Base-by-base conservation (phyloP, 306 rosid genomes). In the Urtica urens region DNA sequence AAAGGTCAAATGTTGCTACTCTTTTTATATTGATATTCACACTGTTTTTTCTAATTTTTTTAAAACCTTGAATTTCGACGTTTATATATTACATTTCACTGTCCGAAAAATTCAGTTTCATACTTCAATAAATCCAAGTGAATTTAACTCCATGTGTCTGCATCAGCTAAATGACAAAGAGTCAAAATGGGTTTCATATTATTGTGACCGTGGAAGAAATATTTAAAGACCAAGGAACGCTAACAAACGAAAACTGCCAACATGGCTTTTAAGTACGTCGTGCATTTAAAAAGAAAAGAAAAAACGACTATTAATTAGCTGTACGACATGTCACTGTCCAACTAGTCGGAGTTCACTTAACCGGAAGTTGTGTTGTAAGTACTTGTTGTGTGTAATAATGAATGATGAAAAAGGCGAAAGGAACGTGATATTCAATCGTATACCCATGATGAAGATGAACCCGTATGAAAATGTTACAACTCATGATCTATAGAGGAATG, bases 131-230 rank as follows among this genome's bases (percentile, higher is more conserved):
- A 4, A 35, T 7, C 45, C 23, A 23, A 23, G 10, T 11, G 26
- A 10, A 20, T 45, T 46, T 27, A 37, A 19, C n/a, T 38, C 43
- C 33, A 39, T 49, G 54, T 28, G 63, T 48, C 63, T n/a, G 50
- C 51, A 63, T 63, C 51, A 47, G n/a, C 13, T 34, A 21, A 47
- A 19, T 24, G 25, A 56, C 20, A 49, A 31, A 41, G n/a, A n/a
- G 55, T 54, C 61, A 46, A 63, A 46, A 28, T 10, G 15, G 24
- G 7, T 8, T 6, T 27, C 7, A 25, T 18, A n/a, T 56, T 29
- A 41, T 19, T 41, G 23, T 19, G 10, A 17, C 21, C 9, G 46
- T 5, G 18, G 44, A 39, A 34, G 8, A 24, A 33, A 31, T n/a
- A n/a, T n/a, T n/a, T n/a, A n/a, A n/a, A 58, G 26, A 41, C 35